Evolutionary conservation across 495 filamentous ascomycete species (phyloP).

Genomic region (Alectoria sarmentosa): DNA sequence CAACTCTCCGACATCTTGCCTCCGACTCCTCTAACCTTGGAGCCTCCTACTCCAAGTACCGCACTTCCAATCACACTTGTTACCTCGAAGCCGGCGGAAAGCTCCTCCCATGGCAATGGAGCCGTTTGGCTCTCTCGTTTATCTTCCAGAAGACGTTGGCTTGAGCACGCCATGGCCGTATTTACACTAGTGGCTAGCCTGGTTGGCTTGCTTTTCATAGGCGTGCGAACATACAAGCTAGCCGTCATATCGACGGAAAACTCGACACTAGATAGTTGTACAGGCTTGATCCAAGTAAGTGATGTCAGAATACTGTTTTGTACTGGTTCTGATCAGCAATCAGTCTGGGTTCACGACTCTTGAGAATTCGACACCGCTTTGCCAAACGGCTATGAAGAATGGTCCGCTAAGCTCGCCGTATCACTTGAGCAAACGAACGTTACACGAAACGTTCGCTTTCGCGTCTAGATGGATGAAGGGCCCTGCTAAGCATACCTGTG

Average conservation of each 20-base stretch:
- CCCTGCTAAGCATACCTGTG: not conserved
- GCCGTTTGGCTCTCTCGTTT: not conserved
- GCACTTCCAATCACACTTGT: not conserved
- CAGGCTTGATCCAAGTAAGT: not conserved
- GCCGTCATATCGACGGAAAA: not conserved
- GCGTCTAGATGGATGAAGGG: not conserved
- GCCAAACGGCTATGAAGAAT: not conserved
- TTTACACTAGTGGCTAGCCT: not conserved
- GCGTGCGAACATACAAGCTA: conserved; percentile 6
- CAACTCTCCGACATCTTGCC: not conserved
- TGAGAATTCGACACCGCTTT: not conserved
- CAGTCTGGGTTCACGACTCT: not conserved
- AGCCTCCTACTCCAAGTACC: not conserved
- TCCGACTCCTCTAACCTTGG: not conserved
- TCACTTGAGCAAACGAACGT: not conserved
- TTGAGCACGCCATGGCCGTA: not conserved
- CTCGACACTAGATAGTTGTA: not conserved
- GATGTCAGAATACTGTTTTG: not conserved
- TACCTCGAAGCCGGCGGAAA: not conserved
- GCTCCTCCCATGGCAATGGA: not conserved
- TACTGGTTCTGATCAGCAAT: not conserved
- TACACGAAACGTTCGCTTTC: not conserved
- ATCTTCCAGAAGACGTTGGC: not conserved
- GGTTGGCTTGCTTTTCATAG: conserved; percentile 5
- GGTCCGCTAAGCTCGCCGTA: conserved; percentile 1